Conservation (phyloP, 129 eudicot genomes). For the Kitagawia praeruptora region DNA sequence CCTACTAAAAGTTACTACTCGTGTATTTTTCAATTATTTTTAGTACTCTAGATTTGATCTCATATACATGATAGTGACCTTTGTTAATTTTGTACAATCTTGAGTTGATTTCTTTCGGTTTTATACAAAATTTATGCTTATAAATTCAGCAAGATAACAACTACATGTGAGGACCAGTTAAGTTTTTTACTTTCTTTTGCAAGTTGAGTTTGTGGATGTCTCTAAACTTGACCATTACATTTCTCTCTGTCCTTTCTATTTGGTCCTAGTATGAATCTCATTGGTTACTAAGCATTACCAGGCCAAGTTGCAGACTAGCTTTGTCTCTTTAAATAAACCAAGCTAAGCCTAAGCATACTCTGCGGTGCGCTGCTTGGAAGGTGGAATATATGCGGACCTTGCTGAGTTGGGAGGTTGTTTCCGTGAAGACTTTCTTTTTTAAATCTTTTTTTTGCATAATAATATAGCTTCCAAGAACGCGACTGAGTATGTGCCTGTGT, state of each 20-base stretch:
- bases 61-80: slow-evolving; percentile 17
- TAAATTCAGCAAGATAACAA: slow-evolving; percentile 18
- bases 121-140: slow-evolving; percentile 19
- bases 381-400: background rate
- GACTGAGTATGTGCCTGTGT: background rate
- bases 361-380: background rate
- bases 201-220: slow-evolving; percentile 49
- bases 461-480: slow-evolving; percentile 11
- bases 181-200: slow-evolving; percentile 23
- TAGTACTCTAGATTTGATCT: slow-evolving; percentile 9
- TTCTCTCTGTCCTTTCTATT: slow-evolving; percentile 28
- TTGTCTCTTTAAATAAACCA: slow-evolving; percentile 2
- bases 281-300: slow-evolving; percentile 11
- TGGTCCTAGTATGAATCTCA: slow-evolving; percentile 32
- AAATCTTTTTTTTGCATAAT: background rate
- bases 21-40: background rate
- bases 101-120: slow-evolving; percentile 9
- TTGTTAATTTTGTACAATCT: background rate
- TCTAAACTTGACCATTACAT: slow-evolving; percentile 39
- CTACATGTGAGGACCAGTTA: slow-evolving; percentile 44
- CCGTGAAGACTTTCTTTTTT: slow-evolving; percentile 5
- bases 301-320: slow-evolving; percentile 11
- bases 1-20: background rate
- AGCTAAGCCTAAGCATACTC: background rate
- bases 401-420: background rate